Evolutionary conservation across 169 alveolate species (phyloP).

Genomic region (Cryptosporidium felis): DNA sequence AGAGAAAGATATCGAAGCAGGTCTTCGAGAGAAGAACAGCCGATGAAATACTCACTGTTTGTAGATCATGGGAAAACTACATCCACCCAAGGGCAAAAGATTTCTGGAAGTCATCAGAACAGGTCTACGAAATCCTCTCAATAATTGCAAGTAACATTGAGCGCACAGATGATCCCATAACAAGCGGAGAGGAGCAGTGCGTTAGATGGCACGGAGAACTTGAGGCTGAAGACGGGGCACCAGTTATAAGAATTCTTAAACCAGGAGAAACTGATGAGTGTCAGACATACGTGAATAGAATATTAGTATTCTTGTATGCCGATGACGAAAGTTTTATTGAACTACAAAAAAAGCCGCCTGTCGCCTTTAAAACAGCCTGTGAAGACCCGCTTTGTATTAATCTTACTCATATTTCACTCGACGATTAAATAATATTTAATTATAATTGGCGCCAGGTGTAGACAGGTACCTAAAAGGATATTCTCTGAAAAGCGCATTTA

Average conservation of each 20-base stretch:
- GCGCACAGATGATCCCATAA: conserved; percentile 86
- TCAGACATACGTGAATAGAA: conserved; percentile 86
- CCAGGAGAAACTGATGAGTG: conserved; percentile 85
- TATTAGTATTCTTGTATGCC: conserved; percentile 86
- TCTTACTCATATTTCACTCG: conserved; percentile 88
- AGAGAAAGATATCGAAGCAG: background rate
- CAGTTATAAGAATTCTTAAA: conserved; percentile 84
- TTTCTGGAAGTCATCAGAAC: conserved; percentile 87
- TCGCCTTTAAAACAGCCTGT: conserved; percentile 89
- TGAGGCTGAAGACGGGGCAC: conserved; percentile 83
- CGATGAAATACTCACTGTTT: conserved; percentile 84
- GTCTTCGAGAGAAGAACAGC: conserved; percentile 82
- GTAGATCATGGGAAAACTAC: conserved; percentile 90
- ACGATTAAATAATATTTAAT: conserved; percentile 71
- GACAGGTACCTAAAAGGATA: conserved; percentile 6
- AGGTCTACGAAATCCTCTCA: conserved; percentile 83
- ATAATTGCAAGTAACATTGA: conserved; percentile 85
- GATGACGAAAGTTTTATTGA: conserved; percentile 89
- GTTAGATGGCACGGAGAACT: conserved; percentile 89
- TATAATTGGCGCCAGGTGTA: conserved; percentile 7
- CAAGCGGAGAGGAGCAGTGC: conserved; percentile 88
- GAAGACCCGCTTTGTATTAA: conserved; percentile 87
- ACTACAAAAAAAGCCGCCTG: conserved; percentile 83
- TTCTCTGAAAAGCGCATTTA: background rate
- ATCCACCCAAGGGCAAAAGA: conserved; percentile 91